Base-by-base conservation (phyloP, 2,329 filamentous ascomycete genomes). In the Exophiala viscosa region DNA sequence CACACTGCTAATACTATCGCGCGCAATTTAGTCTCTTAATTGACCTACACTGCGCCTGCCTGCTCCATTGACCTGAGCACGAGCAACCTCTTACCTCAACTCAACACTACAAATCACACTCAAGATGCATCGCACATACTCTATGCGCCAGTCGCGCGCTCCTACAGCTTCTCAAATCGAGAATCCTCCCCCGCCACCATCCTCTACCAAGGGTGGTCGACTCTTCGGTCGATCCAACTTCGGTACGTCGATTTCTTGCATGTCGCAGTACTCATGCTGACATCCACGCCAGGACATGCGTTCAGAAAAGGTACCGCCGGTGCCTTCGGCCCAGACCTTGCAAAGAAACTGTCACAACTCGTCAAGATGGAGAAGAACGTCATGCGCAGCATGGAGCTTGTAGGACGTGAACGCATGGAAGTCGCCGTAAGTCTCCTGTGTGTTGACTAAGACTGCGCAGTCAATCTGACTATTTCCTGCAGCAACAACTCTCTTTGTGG, bases 331-430 rank as follows among this genome's bases (percentile, higher is more conserved):
- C 84, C 91, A 52, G 93, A 99, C 66, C 85, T 99, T 54, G 87
- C 93, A 54, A 96, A 96, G 82, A 99, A 99, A 82, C 85, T 99
- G 58, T 90, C 91, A 36, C 89, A 95, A 76, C 83, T 99, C 48
- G 93, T 99, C 60, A 99, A 99, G 83, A 99, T 99, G 93, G 93
- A 99, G 78, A 99, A 99, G 85, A 97, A 99, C 70, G 89, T 96
- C 52, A 99, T 99, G 93, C 90, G 93, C 72, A 96, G 90, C 70
- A 85, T 97, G 80, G 93, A 99, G 71, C 81, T 90, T 45, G 93
- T 97, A 48, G 90, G 90, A 41, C 86, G 90, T 67, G 93, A 99
- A 79, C 86, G 93, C 65, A 97, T 97, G 90, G 93, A 97, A 67
- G 92, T 96, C 62, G 93, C 93, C 67, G 90, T 96, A 87, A 67